Evolutionary conservation across 2,329 filamentous ascomycete genomes (phyloP).

Genomic region (Claviceps arundinis): DNA sequence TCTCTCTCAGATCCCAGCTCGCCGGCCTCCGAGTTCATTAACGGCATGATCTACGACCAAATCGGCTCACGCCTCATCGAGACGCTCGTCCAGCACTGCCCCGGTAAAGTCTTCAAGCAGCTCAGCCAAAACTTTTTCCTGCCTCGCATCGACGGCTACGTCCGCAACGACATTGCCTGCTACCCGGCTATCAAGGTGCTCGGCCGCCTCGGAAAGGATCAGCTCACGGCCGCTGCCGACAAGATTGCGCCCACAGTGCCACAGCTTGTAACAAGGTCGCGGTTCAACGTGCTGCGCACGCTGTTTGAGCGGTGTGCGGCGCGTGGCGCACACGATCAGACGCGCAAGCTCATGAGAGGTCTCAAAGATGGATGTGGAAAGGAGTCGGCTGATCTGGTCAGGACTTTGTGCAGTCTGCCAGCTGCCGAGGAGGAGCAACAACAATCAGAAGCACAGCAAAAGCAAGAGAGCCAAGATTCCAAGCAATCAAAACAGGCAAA

Average conservation of each 20-base stretch:
- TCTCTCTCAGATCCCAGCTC: slow-evolving; percentile 60
- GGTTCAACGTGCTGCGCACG: slow-evolving; percentile 67
- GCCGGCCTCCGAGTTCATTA: slow-evolving; percentile 64
- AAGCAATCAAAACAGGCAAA: slow-evolving; percentile 24
- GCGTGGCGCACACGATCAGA: slow-evolving; percentile 44
- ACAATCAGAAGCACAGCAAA: slow-evolving; percentile 19
- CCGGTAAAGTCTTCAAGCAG: slow-evolving; percentile 82
- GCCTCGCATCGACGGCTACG: slow-evolving; percentile 63
- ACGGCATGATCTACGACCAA: slow-evolving; percentile 75
- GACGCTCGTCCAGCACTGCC: slow-evolving; percentile 65
- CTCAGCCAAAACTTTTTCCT: slow-evolving; percentile 72
- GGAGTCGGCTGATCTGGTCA: slow-evolving; percentile 33
- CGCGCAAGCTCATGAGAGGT: slow-evolving; percentile 32
- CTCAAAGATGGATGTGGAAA: slow-evolving; percentile 34
- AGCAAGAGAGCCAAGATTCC: background rate
- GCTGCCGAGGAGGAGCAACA: slow-evolving; percentile 13
- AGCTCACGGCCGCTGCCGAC: slow-evolving; percentile 60
- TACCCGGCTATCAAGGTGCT: slow-evolving; percentile 78
- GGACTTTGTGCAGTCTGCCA: slow-evolving; percentile 34
- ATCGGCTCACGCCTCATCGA: slow-evolving; percentile 86
- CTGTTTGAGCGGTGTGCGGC: slow-evolving; percentile 72
- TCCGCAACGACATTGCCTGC: slow-evolving; percentile 79
- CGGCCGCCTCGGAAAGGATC: slow-evolving; percentile 74
- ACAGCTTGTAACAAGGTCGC: slow-evolving; percentile 57
- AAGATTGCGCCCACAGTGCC: slow-evolving; percentile 61